phyloP scores from a whole-genome alignment of 2,329 filamentous ascomycete species.

The Aspergillus sp. region DNA sequence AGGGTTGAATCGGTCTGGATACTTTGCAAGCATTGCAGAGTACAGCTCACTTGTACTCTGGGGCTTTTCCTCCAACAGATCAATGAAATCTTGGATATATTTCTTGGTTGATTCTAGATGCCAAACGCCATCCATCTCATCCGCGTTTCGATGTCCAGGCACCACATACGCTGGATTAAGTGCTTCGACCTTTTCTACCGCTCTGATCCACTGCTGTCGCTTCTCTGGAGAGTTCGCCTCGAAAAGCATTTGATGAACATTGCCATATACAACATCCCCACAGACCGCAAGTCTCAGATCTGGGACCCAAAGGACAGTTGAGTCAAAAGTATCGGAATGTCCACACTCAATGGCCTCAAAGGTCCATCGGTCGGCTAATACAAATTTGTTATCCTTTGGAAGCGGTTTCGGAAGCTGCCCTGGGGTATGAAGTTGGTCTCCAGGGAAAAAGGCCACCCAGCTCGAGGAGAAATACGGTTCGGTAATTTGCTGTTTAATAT shows the following conservation, averaged over 20 bases:
- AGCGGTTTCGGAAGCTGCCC: background rate
- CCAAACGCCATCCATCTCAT: background rate
- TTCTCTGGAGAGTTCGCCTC: conserved; percentile 35
- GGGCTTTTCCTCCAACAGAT: no score
- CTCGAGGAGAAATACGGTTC: background rate
- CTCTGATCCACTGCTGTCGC: conserved; percentile 33
- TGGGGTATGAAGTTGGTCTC: background rate
- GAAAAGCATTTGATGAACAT: conserved; percentile 36
- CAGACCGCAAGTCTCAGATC: conserved; percentile 35
- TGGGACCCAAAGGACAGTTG: conserved; percentile 38
- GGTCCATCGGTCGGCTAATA: background rate
- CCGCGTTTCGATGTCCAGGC: conserved; percentile 15
- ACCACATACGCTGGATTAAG: conserved; percentile 31
- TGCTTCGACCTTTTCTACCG: conserved; percentile 33
- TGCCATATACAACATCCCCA: conserved; percentile 43
- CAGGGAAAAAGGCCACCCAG: background rate
- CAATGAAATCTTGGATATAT: background rate
- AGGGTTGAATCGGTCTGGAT: no score
- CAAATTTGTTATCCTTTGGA: no score
- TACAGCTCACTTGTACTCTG: no score
- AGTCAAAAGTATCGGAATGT: conserved; percentile 30
- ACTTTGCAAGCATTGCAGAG: no score
- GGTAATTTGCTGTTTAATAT: conserved; percentile 10
- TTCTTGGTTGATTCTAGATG: background rate
- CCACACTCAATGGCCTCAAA: conserved; percentile 22